Evolutionary conservation across 495 filamentous ascomycete species (phyloP).

Genomic region (Penicillium silybi): DNA sequence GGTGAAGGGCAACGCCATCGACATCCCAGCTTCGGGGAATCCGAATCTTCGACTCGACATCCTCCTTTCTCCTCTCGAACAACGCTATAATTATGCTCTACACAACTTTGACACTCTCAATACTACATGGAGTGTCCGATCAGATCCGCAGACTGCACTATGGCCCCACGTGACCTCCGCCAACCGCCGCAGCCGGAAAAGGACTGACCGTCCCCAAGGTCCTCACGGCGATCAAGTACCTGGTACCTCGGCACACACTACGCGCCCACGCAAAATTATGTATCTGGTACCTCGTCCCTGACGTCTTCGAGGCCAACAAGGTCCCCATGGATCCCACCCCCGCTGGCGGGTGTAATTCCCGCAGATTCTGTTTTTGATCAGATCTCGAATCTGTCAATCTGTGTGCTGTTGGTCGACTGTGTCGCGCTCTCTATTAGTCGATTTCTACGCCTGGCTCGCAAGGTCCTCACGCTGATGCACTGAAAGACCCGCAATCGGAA

Average conservation of each 20-base stretch:
- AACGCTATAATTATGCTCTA: neutral
- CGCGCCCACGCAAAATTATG: neutral
- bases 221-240: slow-evolving; percentile 24
- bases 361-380: slow-evolving; percentile 18
- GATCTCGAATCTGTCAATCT: neutral
- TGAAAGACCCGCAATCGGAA: slow-evolving; percentile 5
- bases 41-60: neutral
- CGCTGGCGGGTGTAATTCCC: slow-evolving; percentile 12
- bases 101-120: neutral
- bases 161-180: slow-evolving; percentile 14
- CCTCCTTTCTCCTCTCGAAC: neutral
- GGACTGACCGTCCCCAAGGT: slow-evolving; percentile 37
- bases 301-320: slow-evolving; percentile 26
- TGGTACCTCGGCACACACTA: slow-evolving; percentile 4
- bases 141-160: neutral
- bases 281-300: slow-evolving; percentile 17
- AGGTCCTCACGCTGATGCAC: slow-evolving; percentile 6
- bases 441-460: slow-evolving; percentile 1
- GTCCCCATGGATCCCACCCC: slow-evolving; percentile 26
- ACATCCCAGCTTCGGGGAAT: neutral
- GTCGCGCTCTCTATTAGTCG: neutral
- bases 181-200: slow-evolving; percentile 18
- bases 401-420: neutral
- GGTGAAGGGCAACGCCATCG: slow-evolving; percentile 5
- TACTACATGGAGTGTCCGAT: neutral